These are phyloP conservation scores for Aspergillus jensenii DNA, from an alignment of 2,329 filamentous ascomycete species.

Conservation along the genomic window DNA sequence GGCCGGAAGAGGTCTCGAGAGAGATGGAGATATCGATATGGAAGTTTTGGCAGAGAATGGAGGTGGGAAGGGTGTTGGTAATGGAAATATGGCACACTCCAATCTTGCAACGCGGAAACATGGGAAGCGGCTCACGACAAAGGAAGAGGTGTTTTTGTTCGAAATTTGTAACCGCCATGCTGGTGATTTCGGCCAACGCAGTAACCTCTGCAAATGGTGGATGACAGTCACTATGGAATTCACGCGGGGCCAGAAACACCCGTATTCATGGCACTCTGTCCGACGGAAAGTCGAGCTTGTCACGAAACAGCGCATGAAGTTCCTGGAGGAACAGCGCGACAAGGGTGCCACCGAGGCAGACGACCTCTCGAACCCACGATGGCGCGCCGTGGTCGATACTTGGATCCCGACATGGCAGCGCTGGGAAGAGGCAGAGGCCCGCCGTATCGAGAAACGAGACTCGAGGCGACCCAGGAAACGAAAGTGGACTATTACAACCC, in stretches of 20 bases:
- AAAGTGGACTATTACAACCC: slow-evolving; percentile 17
- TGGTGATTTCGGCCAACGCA: slow-evolving; percentile 38
- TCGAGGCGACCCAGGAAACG: slow-evolving; percentile 32
- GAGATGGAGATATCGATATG: slow-evolving; percentile 3
- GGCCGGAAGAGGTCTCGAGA: not conserved
- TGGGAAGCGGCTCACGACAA: slow-evolving; percentile 40
- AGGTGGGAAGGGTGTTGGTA: slow-evolving; percentile 1
- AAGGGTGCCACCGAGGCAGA: slow-evolving; percentile 25
- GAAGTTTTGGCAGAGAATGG: slow-evolving; percentile 2
- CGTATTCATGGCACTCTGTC: slow-evolving; percentile 45
- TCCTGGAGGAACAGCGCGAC: slow-evolving; percentile 35
- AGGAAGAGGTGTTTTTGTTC: slow-evolving; percentile 41
- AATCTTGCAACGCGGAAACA: slow-evolving; percentile 29
- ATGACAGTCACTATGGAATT: slow-evolving; percentile 40
- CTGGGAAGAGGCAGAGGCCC: slow-evolving; percentile 39
- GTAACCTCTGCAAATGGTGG: slow-evolving; percentile 46
- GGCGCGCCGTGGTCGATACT: slow-evolving; percentile 39
- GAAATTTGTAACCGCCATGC: slow-evolving; percentile 42
- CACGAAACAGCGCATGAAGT: slow-evolving; percentile 43
- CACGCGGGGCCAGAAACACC: slow-evolving; percentile 36
- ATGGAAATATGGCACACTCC: not conserved
- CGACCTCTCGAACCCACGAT: slow-evolving; percentile 38
- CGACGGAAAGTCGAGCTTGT: slow-evolving; percentile 43
- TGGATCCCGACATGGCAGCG: slow-evolving; percentile 44
- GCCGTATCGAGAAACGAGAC: slow-evolving; percentile 39